phyloP scores from a whole-genome alignment of 805 yeast species.

The Saccharomycopsis fibuligera region DNA sequence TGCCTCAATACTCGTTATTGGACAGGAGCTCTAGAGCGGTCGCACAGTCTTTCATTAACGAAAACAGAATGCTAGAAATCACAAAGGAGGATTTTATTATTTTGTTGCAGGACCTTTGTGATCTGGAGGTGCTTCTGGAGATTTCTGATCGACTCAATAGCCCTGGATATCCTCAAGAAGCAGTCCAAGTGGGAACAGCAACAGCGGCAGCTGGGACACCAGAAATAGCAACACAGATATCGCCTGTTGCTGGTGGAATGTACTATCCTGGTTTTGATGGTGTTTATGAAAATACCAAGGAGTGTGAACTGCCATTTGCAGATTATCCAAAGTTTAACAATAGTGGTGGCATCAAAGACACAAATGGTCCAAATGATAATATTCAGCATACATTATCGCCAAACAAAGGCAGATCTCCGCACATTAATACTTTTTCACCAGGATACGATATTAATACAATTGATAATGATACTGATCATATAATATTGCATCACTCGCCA shows the following conservation, averaged over 20 bases:
- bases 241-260: no score
- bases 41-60: neutral
- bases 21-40: neutral
- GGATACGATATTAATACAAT: neutral
- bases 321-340: neutral
- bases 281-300: neutral
- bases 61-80: neutral
- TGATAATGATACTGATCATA: neutral
- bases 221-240: no score
- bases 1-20: neutral
- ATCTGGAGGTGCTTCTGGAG: neutral
- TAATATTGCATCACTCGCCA: no score
- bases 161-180: neutral
- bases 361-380: neutral
- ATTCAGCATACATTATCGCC: no score
- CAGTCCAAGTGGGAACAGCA: neutral
- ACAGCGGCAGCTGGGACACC: no score
- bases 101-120: conserved; percentile 2
- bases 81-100: conserved; percentile 1
- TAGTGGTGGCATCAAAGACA: no score
- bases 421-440: neutral
- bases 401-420: neutral
- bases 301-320: no score
- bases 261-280: no score
- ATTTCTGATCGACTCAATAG: neutral